phyloP scores from a whole-genome alignment of 1,284 basidiomycete species.

The Ganoderma meredithae region DNA sequence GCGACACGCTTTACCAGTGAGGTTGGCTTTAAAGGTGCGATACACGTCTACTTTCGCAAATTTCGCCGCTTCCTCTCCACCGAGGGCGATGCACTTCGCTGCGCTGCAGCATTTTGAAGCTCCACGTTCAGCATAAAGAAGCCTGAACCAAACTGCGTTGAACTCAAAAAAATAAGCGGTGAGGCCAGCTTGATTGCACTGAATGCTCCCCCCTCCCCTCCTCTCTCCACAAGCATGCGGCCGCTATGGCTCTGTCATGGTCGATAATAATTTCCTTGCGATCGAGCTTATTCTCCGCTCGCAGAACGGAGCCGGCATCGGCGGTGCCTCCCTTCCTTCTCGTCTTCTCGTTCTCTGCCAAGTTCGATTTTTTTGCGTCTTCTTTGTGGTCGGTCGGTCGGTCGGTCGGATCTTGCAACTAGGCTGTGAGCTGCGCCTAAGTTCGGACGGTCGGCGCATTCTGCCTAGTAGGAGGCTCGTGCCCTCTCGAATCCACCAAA shows the following conservation, averaged over 20 bases:
- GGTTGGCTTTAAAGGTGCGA: conserved; percentile 2
- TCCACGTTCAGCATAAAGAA: background rate
- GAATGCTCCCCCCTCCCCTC: background rate
- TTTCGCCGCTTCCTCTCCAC: background rate
- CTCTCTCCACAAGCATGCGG: background rate
- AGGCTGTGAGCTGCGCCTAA: background rate
- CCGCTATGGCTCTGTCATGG: background rate
- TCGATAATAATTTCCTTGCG: background rate
- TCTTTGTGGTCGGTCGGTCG: background rate
- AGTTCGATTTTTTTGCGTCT: background rate
- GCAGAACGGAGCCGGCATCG: background rate
- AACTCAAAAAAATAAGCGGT: background rate
- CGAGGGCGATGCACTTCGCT: background rate
- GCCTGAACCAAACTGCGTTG: background rate
- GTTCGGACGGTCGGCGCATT: background rate
- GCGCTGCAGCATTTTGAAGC: background rate
- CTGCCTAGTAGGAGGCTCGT: background rate
- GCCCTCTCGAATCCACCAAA: conserved; percentile 5
- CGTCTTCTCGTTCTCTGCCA: background rate
- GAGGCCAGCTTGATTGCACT: background rate
- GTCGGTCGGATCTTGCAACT: background rate
- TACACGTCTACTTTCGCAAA: background rate
- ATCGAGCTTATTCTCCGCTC: background rate
- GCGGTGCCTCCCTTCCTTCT: too few relatives aligned
- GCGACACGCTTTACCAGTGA: background rate